Evolutionary conservation across 768 basidiomycete species (phyloP), one percentile per base, ranked within the genome.

Genomic region (Podaxis pistillaris): DNA sequence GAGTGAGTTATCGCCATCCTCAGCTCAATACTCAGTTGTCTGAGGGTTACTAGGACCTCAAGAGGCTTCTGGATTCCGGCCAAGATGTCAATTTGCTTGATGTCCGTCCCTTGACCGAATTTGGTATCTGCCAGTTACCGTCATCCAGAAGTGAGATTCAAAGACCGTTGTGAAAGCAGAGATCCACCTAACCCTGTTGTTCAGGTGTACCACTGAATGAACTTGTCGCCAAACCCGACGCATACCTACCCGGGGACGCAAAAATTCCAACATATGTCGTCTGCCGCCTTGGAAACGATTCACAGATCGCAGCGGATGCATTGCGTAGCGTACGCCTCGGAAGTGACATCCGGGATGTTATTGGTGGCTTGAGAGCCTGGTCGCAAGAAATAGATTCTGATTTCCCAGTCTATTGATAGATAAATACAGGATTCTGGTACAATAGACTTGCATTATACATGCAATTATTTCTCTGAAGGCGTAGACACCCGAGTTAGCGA

Each of bases 251-350:
- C 5, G 41, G 65, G 2, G 65, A 69, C 44, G 53, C 63, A 28
- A 58, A 64, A 19, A 71, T 66, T 9, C 72, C 78, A 8, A 77
- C 78, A 5, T 86, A 86, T 63, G 76, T 97, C 17, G 74, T 97
- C 28, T 98, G 96, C 74, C 83, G 93, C 33, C 78, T 94, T 22
- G 96, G 96, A 4, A 98, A 98, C 69, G 96, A 98, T 72, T 96
- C 94, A 0, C 92, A 94, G 72, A 83, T 93, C 19, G 96, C 95
- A 33, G 94, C 87, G 0, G 79, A 86, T 38, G 86, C 87, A 4
- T 69, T 93, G 19, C 73, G 82, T 60, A 69, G 68, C 17, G 76
- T 74, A 7, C 68, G 70, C 53, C 67, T 69, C 13, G 69, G 56
- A 2, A 63, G 70, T 5, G 54, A 63, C 4, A 76, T 91, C 17